These are phyloP conservation scores for Ziziphus jujuba DNA, from an alignment of 306 rosid genomes.

Conservation along the genomic window DNA sequence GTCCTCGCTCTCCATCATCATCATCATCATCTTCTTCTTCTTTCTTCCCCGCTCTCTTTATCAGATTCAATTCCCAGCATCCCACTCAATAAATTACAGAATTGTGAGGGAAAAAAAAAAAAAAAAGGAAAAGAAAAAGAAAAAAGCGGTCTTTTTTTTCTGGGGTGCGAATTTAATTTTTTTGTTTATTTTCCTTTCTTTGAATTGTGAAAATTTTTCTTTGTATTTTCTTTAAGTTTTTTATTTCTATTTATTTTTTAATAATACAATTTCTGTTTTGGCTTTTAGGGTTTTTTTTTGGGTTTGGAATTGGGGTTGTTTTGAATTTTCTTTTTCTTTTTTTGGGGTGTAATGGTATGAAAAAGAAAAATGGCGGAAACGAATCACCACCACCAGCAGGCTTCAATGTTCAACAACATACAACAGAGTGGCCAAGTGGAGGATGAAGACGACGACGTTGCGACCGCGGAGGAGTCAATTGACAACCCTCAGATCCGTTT, in stretches of 20 bases:
- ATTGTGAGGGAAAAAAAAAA: not conserved
- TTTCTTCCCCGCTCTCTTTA: not conserved
- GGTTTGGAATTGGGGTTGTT: not conserved
- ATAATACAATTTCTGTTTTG: not conserved
- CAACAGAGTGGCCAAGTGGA: slow-evolving; percentile 36
- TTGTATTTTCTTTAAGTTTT: too few relatives aligned
- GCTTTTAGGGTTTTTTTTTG: not conserved
- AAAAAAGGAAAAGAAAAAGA: too few relatives aligned
- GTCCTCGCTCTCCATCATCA: not conserved
- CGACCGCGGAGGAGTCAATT: slow-evolving; percentile 44
- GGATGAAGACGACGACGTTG: slow-evolving; percentile 47
- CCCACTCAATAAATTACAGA: not conserved
- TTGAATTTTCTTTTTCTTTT: too few relatives aligned
- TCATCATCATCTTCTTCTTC: not conserved
- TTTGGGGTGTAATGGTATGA: not conserved
- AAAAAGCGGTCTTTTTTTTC: not conserved
- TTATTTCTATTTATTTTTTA: too few relatives aligned
- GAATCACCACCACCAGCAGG: slow-evolving; percentile 35
- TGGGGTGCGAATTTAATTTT: not conserved
- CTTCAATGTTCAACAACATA: slow-evolving; percentile 26
- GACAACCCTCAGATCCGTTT: slow-evolving; percentile 50
- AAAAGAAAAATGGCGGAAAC: slow-evolving; percentile 30
- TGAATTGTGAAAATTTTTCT: not conserved
- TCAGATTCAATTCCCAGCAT: slow-evolving; percentile 12
- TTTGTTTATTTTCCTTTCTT: not conserved